Evolutionary conservation across 139 green algal genomes (phyloP), one percentile per base, ranked within the genome.

Genomic region (Ostreobium quekettii): DNA sequence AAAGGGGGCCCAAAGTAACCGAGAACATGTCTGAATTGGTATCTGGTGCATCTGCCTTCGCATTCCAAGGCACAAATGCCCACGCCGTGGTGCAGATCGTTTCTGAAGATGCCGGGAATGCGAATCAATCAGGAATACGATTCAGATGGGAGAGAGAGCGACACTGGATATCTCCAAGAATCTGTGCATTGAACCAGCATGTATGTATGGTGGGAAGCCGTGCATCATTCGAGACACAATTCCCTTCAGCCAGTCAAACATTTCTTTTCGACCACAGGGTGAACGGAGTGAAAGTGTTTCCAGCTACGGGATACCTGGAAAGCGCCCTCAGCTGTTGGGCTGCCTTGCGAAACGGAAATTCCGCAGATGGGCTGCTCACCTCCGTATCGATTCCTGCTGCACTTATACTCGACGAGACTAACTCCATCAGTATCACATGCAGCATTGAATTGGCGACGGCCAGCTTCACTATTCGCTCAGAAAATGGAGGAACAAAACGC

Each of bases 181-280:
- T 15, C 46, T 26, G 46, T 26, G 46, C 15, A 26, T 19, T 53
- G n/a, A n/a, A n/a, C 46, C 46, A 53, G 46, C 15, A 53, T 53
- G 46, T 15, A 53, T 19, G 19, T 26, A 26, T 15, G 19, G 19
- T 15, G 46, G 19, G 15, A 53, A 26, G 15, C 19, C 46, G 19
- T 53, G 46, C 46, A 53, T 53, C 46, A 15, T 53, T 15, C 46
- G 19, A 53, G 15, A 19, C 46, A 26, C 46, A 19, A 53, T 53
- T 15, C 15, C 19, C 46, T 53, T 19, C 46, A 26, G 46, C 46
- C 15, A 53, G 15, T 53, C 15, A 53, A n/a, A n/a, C 74, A 4
- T 92, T 76, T 65, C 57, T 95, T 26, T 71, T 70, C 46, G 76
- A 95, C 33, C 88, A 95, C 65, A 59, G 78, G 22, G 80, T 91